Base-by-base conservation (phyloP, 805 yeast species). In the Brettanomyces custersianus region DNA sequence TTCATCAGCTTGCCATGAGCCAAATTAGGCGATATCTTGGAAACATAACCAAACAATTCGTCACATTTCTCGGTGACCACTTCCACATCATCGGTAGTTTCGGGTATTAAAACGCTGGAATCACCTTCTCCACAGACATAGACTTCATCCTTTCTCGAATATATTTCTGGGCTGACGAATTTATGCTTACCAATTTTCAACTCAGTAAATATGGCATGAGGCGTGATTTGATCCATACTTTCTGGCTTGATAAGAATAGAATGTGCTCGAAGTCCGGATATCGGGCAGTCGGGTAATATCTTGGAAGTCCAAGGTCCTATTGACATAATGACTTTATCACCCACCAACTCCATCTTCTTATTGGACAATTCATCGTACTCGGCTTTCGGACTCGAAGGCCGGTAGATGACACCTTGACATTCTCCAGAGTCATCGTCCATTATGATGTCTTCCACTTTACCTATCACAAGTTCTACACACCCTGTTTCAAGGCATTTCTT, bases 41-140 rank as follows among this genome's bases (percentile, higher is more conserved):
- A 79, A 9, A 90, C 96, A 52, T 79, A 80, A 44, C 71, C 68
- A 56, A 83, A 88, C 38, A 90, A 64, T 44, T 83, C 86, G 48
- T 88, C 95, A 63, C 97, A 92, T 55, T 84, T 83, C 33, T 80
- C 83, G 40, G 77, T 72, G 17, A 83, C 85, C 19, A 90, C 92
- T 56, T 80, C 87, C 21, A 90, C 96, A 44, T 87, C 94, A 51
- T 86, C 95, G 0, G 95, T 84, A 0, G 95, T 82, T 49, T 86
- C 96, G 4, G 97, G 98, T 23, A 92, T 74, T 37, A 83, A 88
- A 19, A 83, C 94, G 16, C 81, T 70, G 1, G 94, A 78, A 52
- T 87, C 96, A 31, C 96, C 95, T 59, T 92, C 98, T 31, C 98
- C 97, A 61, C 97, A 90, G 2, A 92, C 92, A 51, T 88, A 90